These are phyloP conservation scores for Arabidopsis lyrata DNA, from an alignment of 441 rosid genomes.

Conservation along the genomic window DNA sequence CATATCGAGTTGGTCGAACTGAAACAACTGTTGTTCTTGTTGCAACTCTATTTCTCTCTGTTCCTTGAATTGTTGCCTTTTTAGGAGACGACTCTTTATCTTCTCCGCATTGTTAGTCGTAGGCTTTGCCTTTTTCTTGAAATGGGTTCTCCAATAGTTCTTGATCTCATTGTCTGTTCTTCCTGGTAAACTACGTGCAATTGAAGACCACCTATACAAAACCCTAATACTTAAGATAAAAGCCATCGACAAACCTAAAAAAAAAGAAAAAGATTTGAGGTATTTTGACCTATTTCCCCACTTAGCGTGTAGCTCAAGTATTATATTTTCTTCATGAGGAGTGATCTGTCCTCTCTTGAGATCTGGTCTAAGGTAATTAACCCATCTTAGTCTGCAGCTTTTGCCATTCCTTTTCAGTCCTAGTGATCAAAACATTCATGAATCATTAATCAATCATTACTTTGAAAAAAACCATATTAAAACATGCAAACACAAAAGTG, in stretches of 20 bases:
- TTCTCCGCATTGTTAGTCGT: slow-evolving; percentile 50
- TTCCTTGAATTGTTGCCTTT: slow-evolving; percentile 67
- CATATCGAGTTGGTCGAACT: slow-evolving; percentile 58
- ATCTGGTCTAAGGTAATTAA: slow-evolving; percentile 75
- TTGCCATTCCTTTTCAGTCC: slow-evolving; percentile 74
- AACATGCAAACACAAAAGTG: background rate
- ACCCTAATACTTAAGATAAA: background rate
- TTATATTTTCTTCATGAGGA: slow-evolving; percentile 70
- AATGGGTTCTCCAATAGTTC: slow-evolving; percentile 89
- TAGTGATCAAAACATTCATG: background rate
- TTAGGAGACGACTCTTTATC: slow-evolving; percentile 53
- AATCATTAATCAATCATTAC: background rate
- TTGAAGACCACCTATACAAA: slow-evolving; percentile 73
- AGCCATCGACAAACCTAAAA: background rate
- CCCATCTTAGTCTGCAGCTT: slow-evolving; percentile 83
- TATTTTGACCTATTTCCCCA: slow-evolving; percentile 72
- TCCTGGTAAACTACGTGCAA: slow-evolving; percentile 82
- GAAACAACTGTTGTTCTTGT: slow-evolving; percentile 48
- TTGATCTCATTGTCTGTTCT: slow-evolving; percentile 84
- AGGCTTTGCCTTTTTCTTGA: slow-evolving; percentile 69
- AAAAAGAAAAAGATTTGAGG: background rate
- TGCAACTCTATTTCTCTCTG: slow-evolving; percentile 46
- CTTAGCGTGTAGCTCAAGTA: slow-evolving; percentile 64
- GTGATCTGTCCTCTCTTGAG: slow-evolving; percentile 68
- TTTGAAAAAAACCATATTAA: background rate